Evolutionary conservation across 2,329 filamentous ascomycete genomes (phyloP).

Genomic region (Diplodia seriata): DNA sequence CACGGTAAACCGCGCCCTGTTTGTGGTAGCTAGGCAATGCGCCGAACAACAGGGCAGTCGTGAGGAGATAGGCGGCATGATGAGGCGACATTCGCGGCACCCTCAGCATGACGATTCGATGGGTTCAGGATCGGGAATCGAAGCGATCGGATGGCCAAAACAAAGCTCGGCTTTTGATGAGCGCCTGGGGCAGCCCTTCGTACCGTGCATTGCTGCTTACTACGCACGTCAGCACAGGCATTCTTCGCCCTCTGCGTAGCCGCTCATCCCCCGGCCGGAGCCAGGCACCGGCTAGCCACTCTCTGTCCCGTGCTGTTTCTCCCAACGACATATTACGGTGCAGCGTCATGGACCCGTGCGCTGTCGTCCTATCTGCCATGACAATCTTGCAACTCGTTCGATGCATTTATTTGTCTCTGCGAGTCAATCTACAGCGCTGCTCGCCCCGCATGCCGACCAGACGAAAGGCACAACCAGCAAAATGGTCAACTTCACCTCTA

Average conservation of each 20-base stretch:
- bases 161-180: conserved; percentile 21
- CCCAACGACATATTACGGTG: conserved; percentile 7
- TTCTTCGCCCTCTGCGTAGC: conserved; percentile 4
- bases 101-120: background rate
- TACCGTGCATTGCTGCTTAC: conserved; percentile 14
- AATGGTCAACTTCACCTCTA: too few relatives aligned
- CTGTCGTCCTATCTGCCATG: conserved; percentile 55
- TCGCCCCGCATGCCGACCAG: background rate
- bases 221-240: conserved; percentile 11
- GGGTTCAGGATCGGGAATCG: conserved; percentile 2
- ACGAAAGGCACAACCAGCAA: too few relatives aligned
- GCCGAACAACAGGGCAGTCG: background rate
- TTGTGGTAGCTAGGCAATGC: background rate
- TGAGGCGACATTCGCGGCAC: background rate
- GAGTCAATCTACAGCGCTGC: too few relatives aligned
- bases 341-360: conserved; percentile 36
- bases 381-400: conserved; percentile 46
- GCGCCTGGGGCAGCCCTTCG: conserved; percentile 16
- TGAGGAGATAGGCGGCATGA: background rate
- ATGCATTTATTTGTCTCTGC: too few relatives aligned
- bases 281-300: conserved; percentile 4
- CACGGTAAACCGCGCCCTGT: background rate
- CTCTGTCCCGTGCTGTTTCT: conserved; percentile 10
- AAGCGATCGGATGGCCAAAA: conserved; percentile 21
- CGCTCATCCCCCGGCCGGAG: conserved; percentile 19